Evolutionary conservation across 257 asterid genomes (phyloP).

Genomic region (Solanum lycopersicoides): DNA sequence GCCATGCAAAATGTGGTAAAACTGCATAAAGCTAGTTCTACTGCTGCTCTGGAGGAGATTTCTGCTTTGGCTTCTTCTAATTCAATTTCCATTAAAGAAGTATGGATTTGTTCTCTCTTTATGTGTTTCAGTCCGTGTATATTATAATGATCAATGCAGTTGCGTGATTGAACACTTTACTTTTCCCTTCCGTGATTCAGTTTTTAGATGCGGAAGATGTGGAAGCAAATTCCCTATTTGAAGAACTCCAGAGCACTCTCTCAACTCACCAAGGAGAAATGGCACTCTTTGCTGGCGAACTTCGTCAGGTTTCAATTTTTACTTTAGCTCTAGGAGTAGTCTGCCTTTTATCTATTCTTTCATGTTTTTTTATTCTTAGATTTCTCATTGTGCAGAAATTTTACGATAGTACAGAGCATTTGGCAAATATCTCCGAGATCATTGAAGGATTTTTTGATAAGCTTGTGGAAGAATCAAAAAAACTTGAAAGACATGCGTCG

Average conservation of each 20-base stretch:
- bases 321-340: background rate
- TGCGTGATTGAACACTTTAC: background rate
- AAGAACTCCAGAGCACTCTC: conserved; percentile 49
- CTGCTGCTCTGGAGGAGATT: conserved; percentile 62
- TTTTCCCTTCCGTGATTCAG: conserved; percentile 19
- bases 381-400: conserved; percentile 30
- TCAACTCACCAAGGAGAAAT: conserved; percentile 63
- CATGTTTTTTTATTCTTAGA: background rate
- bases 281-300: conserved; percentile 61
- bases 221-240: conserved; percentile 43
- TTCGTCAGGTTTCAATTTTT: conserved; percentile 52
- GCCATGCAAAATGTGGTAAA: conserved; percentile 65
- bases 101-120: conserved; percentile 13
- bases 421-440: conserved; percentile 29
- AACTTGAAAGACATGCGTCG: conserved; percentile 27
- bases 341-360: background rate
- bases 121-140: background rate
- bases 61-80: conserved; percentile 42
- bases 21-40: conserved; percentile 56
- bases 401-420: conserved; percentile 23
- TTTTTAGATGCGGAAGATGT: conserved; percentile 46
- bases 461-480: conserved; percentile 33
- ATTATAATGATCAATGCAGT: background rate
- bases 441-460: conserved; percentile 25
- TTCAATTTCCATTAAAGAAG: conserved; percentile 47